These are phyloP conservation scores for Naumovozyma castellii DNA, from an alignment of 805 yeast species.

Conservation along the genomic window DNA sequence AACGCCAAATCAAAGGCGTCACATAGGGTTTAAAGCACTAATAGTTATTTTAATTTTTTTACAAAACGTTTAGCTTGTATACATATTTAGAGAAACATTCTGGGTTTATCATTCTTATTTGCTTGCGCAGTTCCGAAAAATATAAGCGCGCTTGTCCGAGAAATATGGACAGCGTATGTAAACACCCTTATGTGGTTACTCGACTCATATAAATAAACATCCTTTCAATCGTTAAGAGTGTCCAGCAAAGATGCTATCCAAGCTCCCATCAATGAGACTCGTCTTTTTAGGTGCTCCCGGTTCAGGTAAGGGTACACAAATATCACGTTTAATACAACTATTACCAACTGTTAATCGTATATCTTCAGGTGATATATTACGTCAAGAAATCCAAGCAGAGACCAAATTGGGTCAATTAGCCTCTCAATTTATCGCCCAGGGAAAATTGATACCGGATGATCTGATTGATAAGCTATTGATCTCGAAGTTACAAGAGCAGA, in stretches of 20 bases:
- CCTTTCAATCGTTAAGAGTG: no score
- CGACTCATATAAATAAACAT: no score
- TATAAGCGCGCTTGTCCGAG: no score
- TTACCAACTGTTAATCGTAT: conserved; percentile 49
- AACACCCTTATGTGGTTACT: no score
- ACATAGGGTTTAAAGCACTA: no score
- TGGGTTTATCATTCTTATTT: no score
- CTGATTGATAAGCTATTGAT: conserved; percentile 45
- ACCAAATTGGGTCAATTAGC: conserved; percentile 53
- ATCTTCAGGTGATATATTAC: conserved; percentile 77
- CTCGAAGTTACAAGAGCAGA: conserved; percentile 26
- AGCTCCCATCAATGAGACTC: conserved; percentile 41
- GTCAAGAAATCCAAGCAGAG: conserved; percentile 50
- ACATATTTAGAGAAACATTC: no score
- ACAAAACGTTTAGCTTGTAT: no score
- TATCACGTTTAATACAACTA: conserved; percentile 49
- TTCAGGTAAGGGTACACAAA: conserved; percentile 88
- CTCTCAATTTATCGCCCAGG: conserved; percentile 44
- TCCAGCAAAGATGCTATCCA: not conserved
- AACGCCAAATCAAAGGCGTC: no score
- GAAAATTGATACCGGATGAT: conserved; percentile 65
- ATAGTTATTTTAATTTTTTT: no score
- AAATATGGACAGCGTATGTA: no score
- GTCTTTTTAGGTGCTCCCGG: conserved; percentile 91
- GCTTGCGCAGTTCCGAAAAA: no score